phyloP scores from a whole-genome alignment of 2,329 filamentous ascomycete genomes.

The Lasiodiplodia citricola region DNA sequence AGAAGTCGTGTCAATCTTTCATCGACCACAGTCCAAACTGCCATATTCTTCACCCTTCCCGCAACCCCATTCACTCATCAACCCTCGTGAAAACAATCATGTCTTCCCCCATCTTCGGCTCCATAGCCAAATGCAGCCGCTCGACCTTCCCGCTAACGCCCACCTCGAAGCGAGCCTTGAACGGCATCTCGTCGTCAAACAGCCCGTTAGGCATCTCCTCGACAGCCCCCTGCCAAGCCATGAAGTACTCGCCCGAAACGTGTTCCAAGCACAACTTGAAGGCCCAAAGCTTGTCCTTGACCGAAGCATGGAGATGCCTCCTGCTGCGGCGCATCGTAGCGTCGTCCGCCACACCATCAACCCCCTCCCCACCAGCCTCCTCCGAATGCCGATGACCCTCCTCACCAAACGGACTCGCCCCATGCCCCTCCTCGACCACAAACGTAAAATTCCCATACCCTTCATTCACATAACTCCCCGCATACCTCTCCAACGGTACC shows the following conservation, averaged over 20 bases:
- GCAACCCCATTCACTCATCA: not conserved
- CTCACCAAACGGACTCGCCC: not conserved
- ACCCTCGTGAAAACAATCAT: slow-evolving; percentile 4
- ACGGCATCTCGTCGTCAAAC: slow-evolving; percentile 3
- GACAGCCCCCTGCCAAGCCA: not conserved
- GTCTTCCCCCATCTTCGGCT: slow-evolving; percentile 16
- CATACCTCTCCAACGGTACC: slow-evolving; percentile 6
- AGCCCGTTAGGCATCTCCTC: slow-evolving; percentile 1
- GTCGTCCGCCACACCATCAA: too few species aligned
- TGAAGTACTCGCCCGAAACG: slow-evolving; percentile 22
- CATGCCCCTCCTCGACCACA: not conserved
- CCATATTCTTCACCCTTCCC: too few species aligned
- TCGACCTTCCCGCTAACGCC: slow-evolving; percentile 5
- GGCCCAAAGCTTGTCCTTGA: slow-evolving; percentile 6
- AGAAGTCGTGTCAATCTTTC: too few species aligned
- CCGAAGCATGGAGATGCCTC: not conserved
- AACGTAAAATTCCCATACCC: slow-evolving; percentile 17
- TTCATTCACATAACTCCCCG: not conserved
- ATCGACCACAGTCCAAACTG: too few species aligned
- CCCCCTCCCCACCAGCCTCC: not conserved
- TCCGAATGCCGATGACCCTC: too few species aligned
- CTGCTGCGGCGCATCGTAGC: not conserved
- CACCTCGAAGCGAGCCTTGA: not conserved
- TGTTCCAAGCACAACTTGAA: slow-evolving; percentile 1
- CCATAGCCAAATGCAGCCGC: not conserved